Conservation (phyloP, 2,329 filamentous ascomycete genomes). For the Colletotrichum sublineola region DNA sequence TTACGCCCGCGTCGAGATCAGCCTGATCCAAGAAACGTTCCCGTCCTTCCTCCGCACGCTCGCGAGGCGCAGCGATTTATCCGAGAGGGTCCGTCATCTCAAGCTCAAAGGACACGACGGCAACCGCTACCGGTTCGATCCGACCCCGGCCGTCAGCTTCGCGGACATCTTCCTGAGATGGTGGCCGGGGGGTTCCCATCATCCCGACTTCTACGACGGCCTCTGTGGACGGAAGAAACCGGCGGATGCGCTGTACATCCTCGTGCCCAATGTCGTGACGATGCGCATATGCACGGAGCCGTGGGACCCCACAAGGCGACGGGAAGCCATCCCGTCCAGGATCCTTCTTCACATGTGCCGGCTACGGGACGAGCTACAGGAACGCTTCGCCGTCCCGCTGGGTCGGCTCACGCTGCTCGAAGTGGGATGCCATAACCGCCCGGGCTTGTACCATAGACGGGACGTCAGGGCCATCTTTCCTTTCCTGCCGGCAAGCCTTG, state of each 20-base stretch:
- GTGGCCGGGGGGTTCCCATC: not conserved
- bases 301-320: accelerated
- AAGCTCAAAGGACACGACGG: not conserved
- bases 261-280: not conserved
- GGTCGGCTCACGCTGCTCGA: not conserved
- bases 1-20: not conserved
- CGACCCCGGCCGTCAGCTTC: not conserved
- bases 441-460: accelerated
- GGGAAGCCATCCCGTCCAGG: not conserved
- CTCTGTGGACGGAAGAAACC: not conserved
- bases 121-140: accelerated
- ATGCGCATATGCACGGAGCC: not conserved
- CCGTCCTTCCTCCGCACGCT: not conserved
- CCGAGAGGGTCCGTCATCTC: not conserved
- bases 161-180: not conserved
- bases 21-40: not conserved
- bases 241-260: not conserved
- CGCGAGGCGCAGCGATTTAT: not conserved
- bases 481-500: not conserved
- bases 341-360: not conserved
- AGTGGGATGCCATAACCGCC: not conserved
- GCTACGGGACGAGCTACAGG: not conserved
- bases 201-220: not conserved
- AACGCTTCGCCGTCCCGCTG: not conserved
- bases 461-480: accelerated